A percentile compares a stretch with the other conserved stretches of the same genome.
Evolutionary conservation across 441 rosid species (phyloP).

Genomic region (Sinapis alba): DNA sequence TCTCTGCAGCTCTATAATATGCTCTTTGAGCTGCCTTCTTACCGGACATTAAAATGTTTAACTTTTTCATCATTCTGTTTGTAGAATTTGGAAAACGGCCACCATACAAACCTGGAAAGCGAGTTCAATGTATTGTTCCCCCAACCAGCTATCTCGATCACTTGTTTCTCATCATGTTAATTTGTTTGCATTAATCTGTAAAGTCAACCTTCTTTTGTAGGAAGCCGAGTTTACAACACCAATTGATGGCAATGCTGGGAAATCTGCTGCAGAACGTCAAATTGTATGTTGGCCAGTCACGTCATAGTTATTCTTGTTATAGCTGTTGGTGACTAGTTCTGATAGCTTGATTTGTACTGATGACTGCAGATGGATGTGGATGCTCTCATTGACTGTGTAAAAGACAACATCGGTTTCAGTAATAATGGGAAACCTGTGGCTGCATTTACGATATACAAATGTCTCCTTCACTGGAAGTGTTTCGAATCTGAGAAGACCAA

Average conservation of each 20-base stretch:
- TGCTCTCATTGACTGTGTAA: slow-evolving; percentile 82
- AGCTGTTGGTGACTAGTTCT: slow-evolving; percentile 15
- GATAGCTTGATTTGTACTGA: slow-evolving; percentile 28
- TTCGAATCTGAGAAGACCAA: slow-evolving; percentile 97
- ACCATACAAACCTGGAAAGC: slow-evolving; percentile 58
- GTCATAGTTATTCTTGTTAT: slow-evolving; percentile 31
- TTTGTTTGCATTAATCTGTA: slow-evolving; percentile 17
- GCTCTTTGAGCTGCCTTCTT: not conserved
- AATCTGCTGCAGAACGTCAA: slow-evolving; percentile 78
- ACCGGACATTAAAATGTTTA: not conserved
- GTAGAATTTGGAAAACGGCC: slow-evolving; percentile 90
- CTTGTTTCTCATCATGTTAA: not conserved
- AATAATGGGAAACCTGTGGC: slow-evolving; percentile 91
- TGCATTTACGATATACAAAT: slow-evolving; percentile 90
- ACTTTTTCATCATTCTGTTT: slow-evolving; percentile 28
- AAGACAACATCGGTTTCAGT: slow-evolving; percentile 75
- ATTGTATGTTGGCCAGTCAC: slow-evolving; percentile 61
- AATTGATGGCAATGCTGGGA: slow-evolving; percentile 73
- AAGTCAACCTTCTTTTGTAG: slow-evolving; percentile 43
- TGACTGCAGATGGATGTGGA: slow-evolving; percentile 83
- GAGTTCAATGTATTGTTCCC: slow-evolving; percentile 55
- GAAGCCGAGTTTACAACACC: slow-evolving; percentile 75
- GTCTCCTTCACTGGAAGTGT: slow-evolving; percentile 98
- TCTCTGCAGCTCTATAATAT: slow-evolving; percentile 3
- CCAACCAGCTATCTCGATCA: slow-evolving; percentile 17